Base-by-base conservation (phyloP, 345 rosid species). In the Boechera retrofracta region DNA sequence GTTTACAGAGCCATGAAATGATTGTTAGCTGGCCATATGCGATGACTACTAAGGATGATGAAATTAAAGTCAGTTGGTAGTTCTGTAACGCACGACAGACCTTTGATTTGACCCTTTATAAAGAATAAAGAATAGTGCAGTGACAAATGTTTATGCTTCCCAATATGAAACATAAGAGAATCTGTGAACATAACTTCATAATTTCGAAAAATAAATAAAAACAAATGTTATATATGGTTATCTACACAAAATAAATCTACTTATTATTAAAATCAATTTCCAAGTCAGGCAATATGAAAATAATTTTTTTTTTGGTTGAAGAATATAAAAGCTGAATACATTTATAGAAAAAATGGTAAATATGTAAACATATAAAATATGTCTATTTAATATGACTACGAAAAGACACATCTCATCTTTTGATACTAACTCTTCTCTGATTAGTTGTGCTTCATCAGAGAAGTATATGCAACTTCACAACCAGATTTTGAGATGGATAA, bases 61-160 rank as follows among this genome's bases (percentile, higher is more conserved):
- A 28, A 11, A 54, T 9, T 58, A 2, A 57, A 57, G 63, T 15
- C 10, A 33, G 35, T 0, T 28, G 38, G 61, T 36, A 59, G 64
- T 35, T 35, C n/a, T 38, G 64, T 59, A 62, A 62, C 49, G 32
- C 11, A 31, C 5, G 32, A 31, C 51, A 62, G 51, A 24, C 12
- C 64, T 59, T 35, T 59, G 13, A 59, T 59, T 35, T 59, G 13
- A 59, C 29, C 64, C 8, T 3, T 29, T 29, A 18, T 32, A 31
- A 15, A 21, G 64, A 21, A 13, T 41, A 42, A 42, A 18, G 5
- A 69, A 32, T 56, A 57, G 55, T 70, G 45, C 9, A 42, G n/a
- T 56, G 74, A 32, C 24, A 24, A 33, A 32, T 65, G 42, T 48
- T 7, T 51, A 35, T 51, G 12, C 35, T 67, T 49, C 59, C 71